These are phyloP conservation scores for Tilletiaria anomala DNA, from an alignment of 1,284 basidiomycete genomes.

Conservation along the genomic window DNA sequence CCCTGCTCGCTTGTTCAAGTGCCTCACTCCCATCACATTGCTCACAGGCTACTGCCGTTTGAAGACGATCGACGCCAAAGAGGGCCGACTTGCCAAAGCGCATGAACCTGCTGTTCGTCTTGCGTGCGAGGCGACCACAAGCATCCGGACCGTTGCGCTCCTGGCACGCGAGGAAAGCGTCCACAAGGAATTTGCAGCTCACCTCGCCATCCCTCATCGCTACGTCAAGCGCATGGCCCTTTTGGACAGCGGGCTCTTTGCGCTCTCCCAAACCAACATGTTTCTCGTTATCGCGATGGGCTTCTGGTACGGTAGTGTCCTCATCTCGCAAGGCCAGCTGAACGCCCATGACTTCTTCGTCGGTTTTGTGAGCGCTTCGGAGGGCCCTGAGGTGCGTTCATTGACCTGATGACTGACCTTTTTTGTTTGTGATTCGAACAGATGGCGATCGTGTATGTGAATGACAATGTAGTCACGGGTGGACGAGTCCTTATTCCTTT, in stretches of 20 bases:
- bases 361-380: slow-evolving; percentile 47
- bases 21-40: slow-evolving; percentile 59
- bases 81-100: slow-evolving; percentile 66
- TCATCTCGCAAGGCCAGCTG: slow-evolving; percentile 48
- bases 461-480: too few relatives aligned
- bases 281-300: slow-evolving; percentile 77
- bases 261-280: slow-evolving; percentile 60
- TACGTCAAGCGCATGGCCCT: slow-evolving; percentile 40
- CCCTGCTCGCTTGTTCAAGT: too few relatives aligned
- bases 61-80: slow-evolving; percentile 52
- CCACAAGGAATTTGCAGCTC: slow-evolving; percentile 18
- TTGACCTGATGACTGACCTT: too few relatives aligned
- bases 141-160: slow-evolving; percentile 87
- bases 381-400: too few relatives aligned
- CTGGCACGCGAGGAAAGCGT: slow-evolving; percentile 49
- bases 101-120: slow-evolving; percentile 74
- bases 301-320: slow-evolving; percentile 80
- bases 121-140: slow-evolving; percentile 73
- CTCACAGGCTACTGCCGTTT: slow-evolving; percentile 38
- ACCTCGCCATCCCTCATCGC: slow-evolving; percentile 14
- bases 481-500: too few relatives aligned
- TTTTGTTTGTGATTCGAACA: too few relatives aligned
- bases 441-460: too few relatives aligned
- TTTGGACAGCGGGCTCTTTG: slow-evolving; percentile 61
- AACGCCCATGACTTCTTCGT: slow-evolving; percentile 49